These are phyloP conservation scores for Ceratobasidium sp. DNA, from an alignment of 1,284 basidiomycete genomes.

Conservation along the genomic window DNA sequence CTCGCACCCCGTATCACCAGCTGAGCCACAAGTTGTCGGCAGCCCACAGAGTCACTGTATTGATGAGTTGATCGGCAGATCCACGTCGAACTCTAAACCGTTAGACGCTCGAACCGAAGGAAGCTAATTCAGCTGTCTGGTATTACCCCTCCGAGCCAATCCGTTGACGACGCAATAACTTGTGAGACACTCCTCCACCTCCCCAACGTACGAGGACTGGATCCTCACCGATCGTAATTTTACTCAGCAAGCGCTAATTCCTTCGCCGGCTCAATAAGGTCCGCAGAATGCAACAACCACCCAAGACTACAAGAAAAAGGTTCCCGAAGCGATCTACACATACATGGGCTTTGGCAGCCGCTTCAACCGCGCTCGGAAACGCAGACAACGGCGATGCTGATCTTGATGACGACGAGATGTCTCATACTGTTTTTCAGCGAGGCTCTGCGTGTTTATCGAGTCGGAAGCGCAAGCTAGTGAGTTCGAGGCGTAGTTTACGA, in stretches of 20 bases:
- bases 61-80: conserved; percentile 16
- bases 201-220: background rate
- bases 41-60: background rate
- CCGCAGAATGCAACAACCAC: conserved; percentile 27
- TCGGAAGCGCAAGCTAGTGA: conserved; percentile 84
- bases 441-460: conserved; percentile 48
- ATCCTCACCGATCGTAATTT: conserved; percentile 24
- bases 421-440: conserved; percentile 41
- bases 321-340: conserved; percentile 38
- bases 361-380: conserved; percentile 18
- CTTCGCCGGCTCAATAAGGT: conserved; percentile 24
- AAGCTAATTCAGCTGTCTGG: conserved; percentile 7
- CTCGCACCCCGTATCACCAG: conserved; percentile 5
- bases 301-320: conserved; percentile 45
- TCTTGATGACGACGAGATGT: conserved; percentile 44
- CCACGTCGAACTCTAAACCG: conserved; percentile 24
- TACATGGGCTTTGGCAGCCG: conserved; percentile 41
- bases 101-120: conserved; percentile 40
- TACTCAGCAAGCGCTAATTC: conserved; percentile 42
- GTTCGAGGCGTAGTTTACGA: conserved; percentile 47
- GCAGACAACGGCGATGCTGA: conserved; percentile 21
- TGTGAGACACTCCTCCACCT: conserved; percentile 33
- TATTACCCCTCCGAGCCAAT: conserved; percentile 1
- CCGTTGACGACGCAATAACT: conserved; percentile 19
- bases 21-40: conserved; percentile 19